Base-by-base conservation (phyloP, 306 rosid genomes). In the Gynostemma pentaphyllum region DNA sequence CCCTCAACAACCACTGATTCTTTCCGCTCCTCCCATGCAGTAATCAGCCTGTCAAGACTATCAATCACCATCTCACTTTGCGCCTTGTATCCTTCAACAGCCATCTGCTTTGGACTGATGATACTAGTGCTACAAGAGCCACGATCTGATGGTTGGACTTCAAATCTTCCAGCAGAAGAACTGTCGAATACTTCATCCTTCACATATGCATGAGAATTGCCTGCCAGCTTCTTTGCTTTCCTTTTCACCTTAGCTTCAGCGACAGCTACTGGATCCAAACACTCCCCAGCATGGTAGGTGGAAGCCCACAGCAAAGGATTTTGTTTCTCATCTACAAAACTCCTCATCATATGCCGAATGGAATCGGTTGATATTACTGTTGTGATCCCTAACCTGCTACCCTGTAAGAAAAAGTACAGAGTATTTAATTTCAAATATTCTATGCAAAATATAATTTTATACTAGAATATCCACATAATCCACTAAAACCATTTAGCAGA, bases 31-130 rank as follows among this genome's bases (percentile, higher is more conserved):
- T 92, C 99, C 99, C 99, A 92, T 19, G 90, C 81, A 50, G 96
- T 92, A 71, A 92, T 92, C 74, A 92, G 76, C 75, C 96, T 83
- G 77, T 92, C 99, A 76, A 92, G 99, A 82, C 99, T 92, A 83
- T 92, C 99, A 56, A 92, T 88, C 64, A 92, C 99, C 99, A 92
- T 92, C 81, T 92, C 99, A 76, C 99, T 88, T 75, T 92, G 99
- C 12, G 99, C 99, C 80, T 92, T 92, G 64, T 63, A 92, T 73
- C 99, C 99, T 81, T 88, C 94, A 62, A 92, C 2, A 12, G 99
- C 99, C 99, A 92, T 88, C 81, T 88, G 94, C 80, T 88, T 92
- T 27, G 78, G 77, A 78, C 86, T 78, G 48, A 74, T 76, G 70
- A 84, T 74, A 72, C 86, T 94, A 55, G 79, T 49, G n/a, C 78